A percentile compares a stretch with the other conserved stretches of the same genome.
phyloP scores from a whole-genome alignment of 192 early-diverging fungal genomes.

The Chytriomyces sp. region DNA sequence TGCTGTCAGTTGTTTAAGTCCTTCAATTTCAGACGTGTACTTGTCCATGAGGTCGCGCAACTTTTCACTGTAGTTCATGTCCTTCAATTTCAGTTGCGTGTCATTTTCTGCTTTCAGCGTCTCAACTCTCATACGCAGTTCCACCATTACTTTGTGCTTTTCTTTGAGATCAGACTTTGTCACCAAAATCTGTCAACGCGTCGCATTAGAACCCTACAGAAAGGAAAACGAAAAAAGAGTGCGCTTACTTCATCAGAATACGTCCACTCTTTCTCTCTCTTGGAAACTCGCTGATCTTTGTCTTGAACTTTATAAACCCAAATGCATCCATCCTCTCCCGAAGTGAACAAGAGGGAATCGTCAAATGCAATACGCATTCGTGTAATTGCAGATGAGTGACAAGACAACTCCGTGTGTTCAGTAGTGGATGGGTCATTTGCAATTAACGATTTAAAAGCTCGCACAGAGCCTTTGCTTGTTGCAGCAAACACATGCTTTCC shows the following conservation, averaged over 20 bases:
- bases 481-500: slow-evolving; percentile 40
- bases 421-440: slow-evolving; percentile 11
- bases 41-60: slow-evolving; percentile 52
- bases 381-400: slow-evolving; percentile 42
- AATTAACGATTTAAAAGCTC: slow-evolving; percentile 50
- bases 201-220: background rate
- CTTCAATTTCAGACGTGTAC: slow-evolving; percentile 51
- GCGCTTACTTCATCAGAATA: slow-evolving; percentile 56
- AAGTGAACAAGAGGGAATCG: slow-evolving; percentile 54
- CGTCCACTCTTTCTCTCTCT: slow-evolving; percentile 52
- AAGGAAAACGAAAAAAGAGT: background rate
- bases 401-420: slow-evolving; percentile 41
- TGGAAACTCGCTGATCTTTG: slow-evolving; percentile 41
- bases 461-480: slow-evolving; percentile 45
- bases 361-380: slow-evolving; percentile 49
- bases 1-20: slow-evolving; percentile 44
- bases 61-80: slow-evolving; percentile 49
- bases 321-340: slow-evolving; percentile 54
- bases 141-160: slow-evolving; percentile 42
- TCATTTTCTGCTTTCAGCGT: slow-evolving; percentile 57
- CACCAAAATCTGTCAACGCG: slow-evolving; percentile 47
- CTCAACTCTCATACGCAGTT: slow-evolving; percentile 51
- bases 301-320: slow-evolving; percentile 53
- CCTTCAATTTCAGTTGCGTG: slow-evolving; percentile 51
- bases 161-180: slow-evolving; percentile 53